phyloP scores from a whole-genome alignment of 2,329 filamentous ascomycete genomes.

The Colletotrichum lindemuthianum region DNA sequence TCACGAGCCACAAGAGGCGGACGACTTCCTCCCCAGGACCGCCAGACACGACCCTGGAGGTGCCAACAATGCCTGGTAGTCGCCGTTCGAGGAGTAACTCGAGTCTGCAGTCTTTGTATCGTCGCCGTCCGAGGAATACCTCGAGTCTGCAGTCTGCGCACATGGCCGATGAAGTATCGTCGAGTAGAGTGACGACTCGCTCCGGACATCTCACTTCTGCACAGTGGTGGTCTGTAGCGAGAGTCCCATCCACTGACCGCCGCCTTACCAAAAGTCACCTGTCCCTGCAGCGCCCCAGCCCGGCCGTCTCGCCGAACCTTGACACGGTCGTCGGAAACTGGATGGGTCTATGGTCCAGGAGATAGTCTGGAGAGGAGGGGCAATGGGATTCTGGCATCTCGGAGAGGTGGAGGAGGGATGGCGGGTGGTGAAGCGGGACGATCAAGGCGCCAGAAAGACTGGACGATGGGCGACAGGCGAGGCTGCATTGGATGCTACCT shows the following conservation, averaged over 20 bases:
- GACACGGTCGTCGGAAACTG: conserved; percentile 10
- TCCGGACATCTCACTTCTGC: no score
- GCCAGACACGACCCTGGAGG: conserved; percentile 19
- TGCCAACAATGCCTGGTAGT: background rate
- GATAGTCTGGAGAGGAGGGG: conserved; percentile 36
- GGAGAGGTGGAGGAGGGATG: conserved; percentile 31
- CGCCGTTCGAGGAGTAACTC: no score
- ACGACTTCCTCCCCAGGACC: background rate
- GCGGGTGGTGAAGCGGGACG: no score
- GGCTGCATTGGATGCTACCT: background rate
- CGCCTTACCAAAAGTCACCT: background rate
- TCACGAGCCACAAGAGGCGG: no score
- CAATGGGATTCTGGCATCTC: conserved; percentile 29
- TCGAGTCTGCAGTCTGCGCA: no score
- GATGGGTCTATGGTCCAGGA: conserved; percentile 29
- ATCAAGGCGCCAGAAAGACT: background rate
- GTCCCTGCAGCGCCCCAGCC: conserved; percentile 23
- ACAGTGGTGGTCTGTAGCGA: no score
- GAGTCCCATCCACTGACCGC: background rate
- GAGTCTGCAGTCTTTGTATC: no score
- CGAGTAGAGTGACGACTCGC: no score
- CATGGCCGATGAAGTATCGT: no score
- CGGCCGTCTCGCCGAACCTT: conserved; percentile 22
- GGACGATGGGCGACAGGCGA: conserved; percentile 2
- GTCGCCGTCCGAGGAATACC: no score